Base-by-base conservation (phyloP, 2,329 filamentous ascomycete genomes). In the Trichoderma sp. region DNA sequence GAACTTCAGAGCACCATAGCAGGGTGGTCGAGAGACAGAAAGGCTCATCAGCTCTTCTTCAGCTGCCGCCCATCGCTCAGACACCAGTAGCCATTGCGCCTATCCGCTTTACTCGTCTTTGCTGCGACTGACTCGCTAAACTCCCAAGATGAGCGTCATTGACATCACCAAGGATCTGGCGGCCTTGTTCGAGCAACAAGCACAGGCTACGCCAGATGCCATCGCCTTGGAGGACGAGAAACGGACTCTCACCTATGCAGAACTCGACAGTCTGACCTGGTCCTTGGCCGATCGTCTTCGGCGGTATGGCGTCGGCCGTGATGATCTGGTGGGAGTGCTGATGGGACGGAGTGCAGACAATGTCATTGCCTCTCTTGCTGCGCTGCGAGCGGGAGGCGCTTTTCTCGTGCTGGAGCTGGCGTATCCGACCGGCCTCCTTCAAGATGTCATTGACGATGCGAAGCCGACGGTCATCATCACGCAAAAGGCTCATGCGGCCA, bases 331-430 rank as follows among this genome's bases (percentile, higher is more conserved):
- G 37, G 92, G 92, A 65, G 89, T 95, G 52, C 84, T 94, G 64
- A 85, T 94, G 76, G 89, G 88, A 68, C 88, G 91, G 66, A 92
- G 90, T 77, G 90, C 91, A 59, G 86, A 93, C 79, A 93, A 94
- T 79, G 90, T 95, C 70, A 89, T 94, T 78, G 89, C 91, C 18
- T 93, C 90, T 75, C 83, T 95, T 64, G 92, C 92, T 30, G 88
- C 90, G n/a, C 85, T 94, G 49, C 88, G 90, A 69, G 91, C 92
- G 2, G 92, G 91, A 63, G 92, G 92, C 66, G 92, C 92, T 1
- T 95, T 94, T 76, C 83, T 95, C 5, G 91, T 94, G 2, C 86
- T 95, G 3, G 92, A 95, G 79, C 83, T 93, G 59, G 92, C 92
- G 3, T 94, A 94, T 72, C 92, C 92, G 16, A 87, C 90, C 0